Evolutionary conservation across 208 protist species (phyloP), one percentile per base, ranked within the genome.

Genomic region (Leishmania martiniquensis): DNA sequence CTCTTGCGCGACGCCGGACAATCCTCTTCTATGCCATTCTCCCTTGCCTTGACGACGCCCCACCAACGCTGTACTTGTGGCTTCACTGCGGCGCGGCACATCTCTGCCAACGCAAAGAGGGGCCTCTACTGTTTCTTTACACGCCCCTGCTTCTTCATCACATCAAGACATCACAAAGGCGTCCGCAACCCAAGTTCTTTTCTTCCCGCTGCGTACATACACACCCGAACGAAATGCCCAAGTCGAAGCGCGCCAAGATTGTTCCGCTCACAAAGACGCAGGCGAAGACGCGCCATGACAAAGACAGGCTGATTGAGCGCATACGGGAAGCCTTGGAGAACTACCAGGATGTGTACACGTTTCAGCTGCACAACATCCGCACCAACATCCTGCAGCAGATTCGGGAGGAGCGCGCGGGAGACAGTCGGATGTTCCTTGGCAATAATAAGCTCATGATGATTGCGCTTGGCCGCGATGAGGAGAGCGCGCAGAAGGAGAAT

Each of bases 391-490:
- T 98, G 12, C 96, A 98, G 86, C 86, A 97, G 68, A 95, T 98
- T 52, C 93, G 96, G 37, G 89, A 95, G 68, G 92, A 97, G 78
- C 95, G 90, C n/a, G 86, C 63, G 20, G 85, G 12, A n/a, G 91
- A 96, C 77, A 96, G 92, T 80, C 84, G 91, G 42, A 83, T 99
- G 49, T 98, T 98, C 76, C 85, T 98, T 20, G 98, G 98, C 57
- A 98, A 98, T 85, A 99, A 99, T 85, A 97, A 97, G 72, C 83
- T 99, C 49, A 98, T 99, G 91, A 87, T 88, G 80, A 88, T 98
- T 75, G 97, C 97, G 6, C 79, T 99, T 49, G 98, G 98, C 32
- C 83, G 88, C 3, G 92, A 94, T 34, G 83, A 91, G 78, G 93
- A 93, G 75, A 95, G 88, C 59, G 93, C 92, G 67, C 85, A 93